phyloP scores from a whole-genome alignment of 305 asterid genomes.

The Euphrasia arctica region DNA sequence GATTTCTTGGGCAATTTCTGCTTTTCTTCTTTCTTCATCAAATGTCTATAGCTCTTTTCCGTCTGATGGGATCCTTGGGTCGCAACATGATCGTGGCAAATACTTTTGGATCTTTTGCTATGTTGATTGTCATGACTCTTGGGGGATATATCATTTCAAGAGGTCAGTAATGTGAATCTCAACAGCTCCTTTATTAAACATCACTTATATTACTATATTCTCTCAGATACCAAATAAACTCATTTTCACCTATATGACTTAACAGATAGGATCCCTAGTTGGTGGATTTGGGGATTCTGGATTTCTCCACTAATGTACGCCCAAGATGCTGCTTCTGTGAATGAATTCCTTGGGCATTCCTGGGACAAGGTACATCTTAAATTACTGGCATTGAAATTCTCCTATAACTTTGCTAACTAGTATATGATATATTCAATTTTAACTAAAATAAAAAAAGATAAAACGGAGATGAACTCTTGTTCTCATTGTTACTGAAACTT shows the following conservation, averaged over 20 bases:
- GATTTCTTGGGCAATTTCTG: constrained; percentile 78
- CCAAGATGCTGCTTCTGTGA: constrained; percentile 89
- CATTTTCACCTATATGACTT: constrained; percentile 26
- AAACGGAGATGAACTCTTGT: neutral
- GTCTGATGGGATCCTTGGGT: constrained; percentile 90
- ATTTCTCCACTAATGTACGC: constrained; percentile 93
- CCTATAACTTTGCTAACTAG: constrained; percentile 16
- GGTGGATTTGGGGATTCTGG: constrained; percentile 99
- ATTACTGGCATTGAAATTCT: constrained; percentile 20
- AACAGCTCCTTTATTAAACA: constrained; percentile 4
- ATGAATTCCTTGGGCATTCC: constrained; percentile 91
- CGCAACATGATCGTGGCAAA: constrained; percentile 95
- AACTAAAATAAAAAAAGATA: neutral
- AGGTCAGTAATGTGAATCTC: constrained; percentile 61
- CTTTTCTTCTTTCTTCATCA: constrained; percentile 87
- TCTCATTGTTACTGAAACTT: constrained; percentile 1
- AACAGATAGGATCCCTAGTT: constrained; percentile 82
- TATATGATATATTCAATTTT: neutral
- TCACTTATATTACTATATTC: constrained; percentile 19
- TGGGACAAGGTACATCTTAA: constrained; percentile 74
- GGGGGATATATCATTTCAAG: constrained; percentile 96
- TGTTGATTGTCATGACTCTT: constrained; percentile 90
- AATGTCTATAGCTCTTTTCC: constrained; percentile 85
- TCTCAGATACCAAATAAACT: constrained; percentile 13
- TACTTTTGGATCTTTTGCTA: constrained; percentile 94